Base-by-base conservation (phyloP, 2,329 filamentous ascomycete genomes). In the Karstenula rhodostoma region DNA sequence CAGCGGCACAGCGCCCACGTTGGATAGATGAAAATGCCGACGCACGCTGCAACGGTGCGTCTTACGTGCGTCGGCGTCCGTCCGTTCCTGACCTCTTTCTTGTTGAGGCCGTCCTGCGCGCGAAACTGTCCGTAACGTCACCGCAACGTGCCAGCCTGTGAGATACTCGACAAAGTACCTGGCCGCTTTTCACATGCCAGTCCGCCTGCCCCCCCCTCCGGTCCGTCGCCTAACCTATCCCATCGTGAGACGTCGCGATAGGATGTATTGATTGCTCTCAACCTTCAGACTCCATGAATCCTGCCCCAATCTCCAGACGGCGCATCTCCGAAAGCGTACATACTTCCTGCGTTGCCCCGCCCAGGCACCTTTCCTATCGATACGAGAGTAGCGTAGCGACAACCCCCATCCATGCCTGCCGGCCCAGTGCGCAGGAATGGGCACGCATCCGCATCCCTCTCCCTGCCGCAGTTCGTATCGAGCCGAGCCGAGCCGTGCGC, bases 181-280 rank as follows among this genome's bases (percentile, higher is more conserved):
- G 9, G 44, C 17, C 44, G 44, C 44, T 27, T 27, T 47, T 47
- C 44, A 47, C 44, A 47, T 47, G 44, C 43, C 12, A 32, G 29
- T n/a, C n/a, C n/a, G n/a, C n/a, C n/a, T n/a, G n/a, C n/a, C n/a
- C n/a, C 29, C 27, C 29, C 29, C 7, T 32, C 29, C 29, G 29
- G 29, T 32, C 29, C 29, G 29, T 32, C 29, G 8, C 29, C 29
- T 32, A 32, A 10, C 29, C 29, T 32, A 32, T 32, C 29, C 29
- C 29, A 32, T 32, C 15, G 35, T 40, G 35, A 4, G 9, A 32
- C 29, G 29, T 40, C 17, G n/a, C 37, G 37, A 40, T 40, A 40
- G 29, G 29, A 10, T 10, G 29, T 32, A 32, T 32, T 5, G 12
- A 32, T 32, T 10, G 29, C n/a, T n/a, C n/a, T n/a, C n/a, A n/a